Percentiles rank a stretch among this genome's conserved stretches.
Evolutionary conservation across 2,329 filamentous ascomycete species (phyloP).

Genomic region (Claviceps arundinis): DNA sequence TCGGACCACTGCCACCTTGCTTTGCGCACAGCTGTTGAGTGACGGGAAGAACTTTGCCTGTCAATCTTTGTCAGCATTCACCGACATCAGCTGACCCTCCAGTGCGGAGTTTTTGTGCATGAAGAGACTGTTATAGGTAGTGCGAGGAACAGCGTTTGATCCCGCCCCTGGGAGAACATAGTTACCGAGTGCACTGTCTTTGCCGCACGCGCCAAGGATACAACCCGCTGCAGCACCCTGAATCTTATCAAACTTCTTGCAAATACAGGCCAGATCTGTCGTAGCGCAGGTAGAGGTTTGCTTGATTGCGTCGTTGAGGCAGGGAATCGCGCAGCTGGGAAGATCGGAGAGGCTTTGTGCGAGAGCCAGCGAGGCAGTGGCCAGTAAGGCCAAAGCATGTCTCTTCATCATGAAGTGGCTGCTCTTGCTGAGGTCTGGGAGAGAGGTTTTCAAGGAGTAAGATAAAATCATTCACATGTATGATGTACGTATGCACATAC

Average conservation of each 20-base stretch:
- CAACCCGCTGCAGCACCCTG: conserved; percentile 15
- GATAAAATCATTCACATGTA: too few relatives aligned
- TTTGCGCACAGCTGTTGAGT: conserved; percentile 13
- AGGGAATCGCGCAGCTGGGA: conserved; percentile 17
- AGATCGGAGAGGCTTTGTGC: conserved; percentile 14
- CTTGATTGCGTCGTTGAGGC: conserved; percentile 15
- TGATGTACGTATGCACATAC: neutral
- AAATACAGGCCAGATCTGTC: conserved; percentile 3
- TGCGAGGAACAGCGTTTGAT: too few relatives aligned
- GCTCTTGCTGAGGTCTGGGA: neutral
- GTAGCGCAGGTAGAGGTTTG: neutral
- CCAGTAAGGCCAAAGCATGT: neutral
- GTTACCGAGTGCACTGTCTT: conserved; percentile 18
- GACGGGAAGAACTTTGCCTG: conserved; percentile 19
- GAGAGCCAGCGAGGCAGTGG: conserved; percentile 11
- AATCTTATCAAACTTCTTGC: conserved; percentile 14
- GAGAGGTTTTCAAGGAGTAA: neutral
- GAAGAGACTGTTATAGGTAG: too few relatives aligned
- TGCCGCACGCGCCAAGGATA: conserved; percentile 16
- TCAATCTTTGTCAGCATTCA: neutral
- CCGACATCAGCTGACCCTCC: neutral
- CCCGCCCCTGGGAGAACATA: too few relatives aligned
- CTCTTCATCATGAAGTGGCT: neutral
- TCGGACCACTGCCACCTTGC: neutral
- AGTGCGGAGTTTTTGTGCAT: conserved; percentile 5